Evolutionary conservation across 2,329 filamentous ascomycete genomes (phyloP).

Genomic region (Xylaria hypoxylon): DNA sequence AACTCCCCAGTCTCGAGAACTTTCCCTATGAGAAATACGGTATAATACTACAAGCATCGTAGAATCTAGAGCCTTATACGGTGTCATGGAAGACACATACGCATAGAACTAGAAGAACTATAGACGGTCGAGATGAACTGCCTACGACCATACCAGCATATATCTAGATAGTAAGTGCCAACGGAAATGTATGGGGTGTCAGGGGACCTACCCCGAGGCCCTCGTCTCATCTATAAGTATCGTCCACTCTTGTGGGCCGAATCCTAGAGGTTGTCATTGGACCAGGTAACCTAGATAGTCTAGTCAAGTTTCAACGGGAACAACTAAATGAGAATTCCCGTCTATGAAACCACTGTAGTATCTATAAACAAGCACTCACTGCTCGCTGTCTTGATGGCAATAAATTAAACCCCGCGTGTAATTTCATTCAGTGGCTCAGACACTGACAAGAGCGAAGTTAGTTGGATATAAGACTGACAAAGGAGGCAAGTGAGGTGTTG

Average conservation of each 20-base stretch:
- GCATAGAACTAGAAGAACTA: slow-evolving; percentile 3
- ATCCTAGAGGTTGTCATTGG: not conserved
- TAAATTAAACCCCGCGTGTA: no score
- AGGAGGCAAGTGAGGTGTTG: not conserved
- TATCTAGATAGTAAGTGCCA: not conserved
- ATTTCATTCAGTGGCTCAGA: no score
- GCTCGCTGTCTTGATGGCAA: not conserved
- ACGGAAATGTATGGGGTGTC: no score
- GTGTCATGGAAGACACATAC: not conserved
- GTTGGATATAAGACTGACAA: not conserved
- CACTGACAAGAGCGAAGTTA: not conserved
- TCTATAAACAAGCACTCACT: not conserved
- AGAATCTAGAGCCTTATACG: not conserved
- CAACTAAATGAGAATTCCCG: not conserved
- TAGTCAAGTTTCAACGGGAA: no score
- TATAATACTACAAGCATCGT: slow-evolving; percentile 40
- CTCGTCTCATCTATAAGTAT: no score
- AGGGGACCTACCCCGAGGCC: not conserved
- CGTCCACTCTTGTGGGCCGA: not conserved
- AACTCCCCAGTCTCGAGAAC: slow-evolving; percentile 51
- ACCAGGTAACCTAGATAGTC: no score
- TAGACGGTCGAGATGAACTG: not conserved
- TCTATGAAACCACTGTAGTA: not conserved
- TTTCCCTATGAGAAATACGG: slow-evolving; percentile 55
- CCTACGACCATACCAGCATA: no score